Evolutionary conservation across 305 asterid species (phyloP).

Genomic region (Caryopteris hybrid): DNA sequence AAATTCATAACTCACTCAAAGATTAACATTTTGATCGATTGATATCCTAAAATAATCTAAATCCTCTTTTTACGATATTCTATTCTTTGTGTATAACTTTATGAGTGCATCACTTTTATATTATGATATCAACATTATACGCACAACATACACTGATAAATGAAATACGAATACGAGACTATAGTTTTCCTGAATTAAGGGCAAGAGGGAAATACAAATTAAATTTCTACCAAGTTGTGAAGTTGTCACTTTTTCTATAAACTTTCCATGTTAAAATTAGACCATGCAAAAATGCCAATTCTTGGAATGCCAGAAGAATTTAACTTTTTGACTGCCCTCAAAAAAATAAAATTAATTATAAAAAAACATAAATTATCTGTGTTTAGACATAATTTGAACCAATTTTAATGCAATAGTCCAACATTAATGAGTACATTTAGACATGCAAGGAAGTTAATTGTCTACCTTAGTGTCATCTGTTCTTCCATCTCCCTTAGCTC

Average conservation of each 20-base stretch:
- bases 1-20: too few species aligned
- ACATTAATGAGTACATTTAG: not conserved
- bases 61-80: too few species aligned
- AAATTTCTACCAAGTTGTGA: not conserved
- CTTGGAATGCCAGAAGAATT: not conserved
- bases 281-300: not conserved
- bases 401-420: not conserved
- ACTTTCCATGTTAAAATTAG: constrained; percentile 2
- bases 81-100: too few species aligned
- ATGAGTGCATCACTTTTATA: too few species aligned
- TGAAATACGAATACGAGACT: too few species aligned
- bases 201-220: not conserved
- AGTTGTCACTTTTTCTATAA: not conserved
- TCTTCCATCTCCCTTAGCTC: constrained; percentile 86
- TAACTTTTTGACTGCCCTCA: not conserved
- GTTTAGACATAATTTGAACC: not conserved
- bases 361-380: not conserved
- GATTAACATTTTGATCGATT: too few species aligned
- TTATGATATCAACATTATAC: not conserved
- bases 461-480: constrained; percentile 90
- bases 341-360: too few species aligned
- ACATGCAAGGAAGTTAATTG: not conserved
- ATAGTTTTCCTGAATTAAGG: not conserved
- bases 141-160: not conserved
- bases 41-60: too few species aligned